Evolutionary conservation across 139 green algal species (phyloP).

Genomic region (Gonium pectorale): DNA sequence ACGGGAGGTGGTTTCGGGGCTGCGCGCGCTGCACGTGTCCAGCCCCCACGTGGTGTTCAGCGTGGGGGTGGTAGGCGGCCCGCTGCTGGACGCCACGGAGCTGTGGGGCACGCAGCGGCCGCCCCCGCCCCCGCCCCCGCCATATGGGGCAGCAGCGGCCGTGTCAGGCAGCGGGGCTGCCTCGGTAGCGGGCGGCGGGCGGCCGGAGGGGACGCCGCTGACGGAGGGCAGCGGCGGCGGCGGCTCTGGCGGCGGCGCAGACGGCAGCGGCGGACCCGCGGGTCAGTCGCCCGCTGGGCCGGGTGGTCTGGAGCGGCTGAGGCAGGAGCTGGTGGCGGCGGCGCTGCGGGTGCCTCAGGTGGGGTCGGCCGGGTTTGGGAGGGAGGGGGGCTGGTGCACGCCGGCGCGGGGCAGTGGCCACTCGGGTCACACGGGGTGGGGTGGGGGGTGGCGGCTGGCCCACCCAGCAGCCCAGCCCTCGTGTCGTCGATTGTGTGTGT

Average conservation of each 20-base stretch:
- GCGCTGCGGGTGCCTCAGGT: slow-evolving; percentile 2
- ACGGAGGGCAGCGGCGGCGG: no score
- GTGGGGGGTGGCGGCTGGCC: background rate
- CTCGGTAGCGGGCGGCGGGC: background rate
- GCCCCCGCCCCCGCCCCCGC: background rate
- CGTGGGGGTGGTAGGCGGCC: background rate
- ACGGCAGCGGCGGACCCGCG: background rate
- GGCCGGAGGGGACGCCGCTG: background rate
- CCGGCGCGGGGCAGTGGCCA: no score
- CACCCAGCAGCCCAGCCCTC: no score
- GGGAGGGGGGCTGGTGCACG: background rate
- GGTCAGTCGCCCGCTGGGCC: no score
- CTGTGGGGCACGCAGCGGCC: background rate
- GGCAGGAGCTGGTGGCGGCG: slow-evolving; percentile 18
- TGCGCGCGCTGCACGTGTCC: slow-evolving; percentile 11
- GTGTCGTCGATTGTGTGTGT: slow-evolving; percentile 1
- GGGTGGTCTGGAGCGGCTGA: background rate
- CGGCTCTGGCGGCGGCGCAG: background rate
- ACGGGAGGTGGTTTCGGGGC: slow-evolving; percentile 22
- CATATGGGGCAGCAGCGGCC: background rate
- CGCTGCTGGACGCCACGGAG: background rate
- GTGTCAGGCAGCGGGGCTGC: background rate
- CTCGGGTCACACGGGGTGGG: no score
- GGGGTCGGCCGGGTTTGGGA: background rate
- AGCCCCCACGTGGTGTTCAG: slow-evolving; percentile 11